Conservation (phyloP, 352 stramenopile genomes). For the Bremia lactucae region DNA sequence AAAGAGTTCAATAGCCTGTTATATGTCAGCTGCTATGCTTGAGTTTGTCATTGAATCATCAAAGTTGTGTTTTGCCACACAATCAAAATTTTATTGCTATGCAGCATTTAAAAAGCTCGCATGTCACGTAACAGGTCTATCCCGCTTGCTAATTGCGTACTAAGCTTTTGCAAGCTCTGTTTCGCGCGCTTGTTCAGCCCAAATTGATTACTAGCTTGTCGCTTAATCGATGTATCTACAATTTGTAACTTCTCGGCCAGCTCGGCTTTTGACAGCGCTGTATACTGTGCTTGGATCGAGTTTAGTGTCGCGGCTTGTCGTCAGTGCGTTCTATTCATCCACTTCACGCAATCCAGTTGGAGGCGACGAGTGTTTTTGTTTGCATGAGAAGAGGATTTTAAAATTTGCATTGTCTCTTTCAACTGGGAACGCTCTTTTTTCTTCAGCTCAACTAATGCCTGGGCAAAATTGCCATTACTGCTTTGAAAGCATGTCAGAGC, state of each 20-base stretch:
- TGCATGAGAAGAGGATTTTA: conserved; percentile 30
- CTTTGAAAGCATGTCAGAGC: conserved; percentile 18
- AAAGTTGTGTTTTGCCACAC: no score
- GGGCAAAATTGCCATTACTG: conserved; percentile 28
- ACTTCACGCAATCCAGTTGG: conserved; percentile 59
- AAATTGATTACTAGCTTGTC: conserved; percentile 35
- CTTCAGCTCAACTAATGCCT: conserved; percentile 33
- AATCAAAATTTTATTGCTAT: no score
- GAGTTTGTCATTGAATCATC: no score
- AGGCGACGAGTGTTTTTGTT: conserved; percentile 39
- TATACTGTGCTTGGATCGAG: conserved; percentile 25
- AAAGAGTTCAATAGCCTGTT: no score
- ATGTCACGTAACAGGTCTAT: conserved; percentile 28
- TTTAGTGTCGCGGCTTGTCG: conserved; percentile 27
- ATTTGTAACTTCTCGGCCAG: conserved; percentile 30
- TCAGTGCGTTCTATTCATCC: conserved; percentile 52
- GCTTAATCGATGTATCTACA: conserved; percentile 29
- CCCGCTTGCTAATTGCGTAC: conserved; percentile 27
- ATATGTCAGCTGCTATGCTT: no score
- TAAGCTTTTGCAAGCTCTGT: conserved; percentile 38
- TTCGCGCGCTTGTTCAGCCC: conserved; percentile 35
- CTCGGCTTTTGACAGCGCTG: conserved; percentile 37
- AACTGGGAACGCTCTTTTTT: conserved; percentile 33
- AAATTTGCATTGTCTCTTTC: conserved; percentile 35
- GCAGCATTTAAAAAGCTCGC: neutral